Percentiles rank a stretch among this genome's conserved stretches.
Conservation (phyloP, 306 rosid genomes). For the Corylus americana region DNA sequence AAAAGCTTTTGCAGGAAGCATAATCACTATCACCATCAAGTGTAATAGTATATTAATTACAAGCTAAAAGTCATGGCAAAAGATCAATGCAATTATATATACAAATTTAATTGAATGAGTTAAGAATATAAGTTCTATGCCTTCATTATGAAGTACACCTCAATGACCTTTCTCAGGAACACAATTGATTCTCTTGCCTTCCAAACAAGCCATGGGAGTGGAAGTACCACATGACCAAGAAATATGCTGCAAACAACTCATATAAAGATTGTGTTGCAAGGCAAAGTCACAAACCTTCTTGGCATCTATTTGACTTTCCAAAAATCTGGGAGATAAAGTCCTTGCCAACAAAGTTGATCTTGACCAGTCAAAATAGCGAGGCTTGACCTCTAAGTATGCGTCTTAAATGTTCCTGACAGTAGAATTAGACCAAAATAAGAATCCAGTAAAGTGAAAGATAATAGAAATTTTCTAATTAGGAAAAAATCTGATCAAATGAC, state of each 20-base stretch:
- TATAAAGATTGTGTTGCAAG: slow-evolving; percentile 26
- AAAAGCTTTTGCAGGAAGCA: background rate
- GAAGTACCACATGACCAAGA: slow-evolving; percentile 1
- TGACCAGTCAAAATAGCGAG: slow-evolving; percentile 90
- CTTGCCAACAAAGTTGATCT: slow-evolving; percentile 91
- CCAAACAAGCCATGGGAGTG: slow-evolving; percentile 7
- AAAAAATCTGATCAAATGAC: slow-evolving; percentile 3
- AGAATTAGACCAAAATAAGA: slow-evolving; percentile 27
- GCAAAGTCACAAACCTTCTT: slow-evolving; percentile 71
- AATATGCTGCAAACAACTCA: slow-evolving; percentile 15
- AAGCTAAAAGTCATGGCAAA: background rate
- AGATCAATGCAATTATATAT: slow-evolving; percentile 11
- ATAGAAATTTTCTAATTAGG: slow-evolving; percentile 20
- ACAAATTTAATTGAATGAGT: slow-evolving; percentile 17
- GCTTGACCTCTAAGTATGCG: slow-evolving; percentile 99
- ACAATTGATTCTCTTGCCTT: slow-evolving; percentile 12
- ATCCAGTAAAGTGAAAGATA: slow-evolving; percentile 8
- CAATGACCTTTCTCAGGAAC: background rate
- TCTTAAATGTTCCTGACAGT: slow-evolving; percentile 83
- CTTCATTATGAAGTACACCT: background rate
- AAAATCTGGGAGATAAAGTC: slow-evolving; percentile 91
- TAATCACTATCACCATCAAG: slow-evolving; percentile 1
- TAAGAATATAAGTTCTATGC: background rate
- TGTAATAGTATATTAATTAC: slow-evolving; percentile 10
- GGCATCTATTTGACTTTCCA: slow-evolving; percentile 98